A percentile compares a stretch with the other conserved stretches of the same genome.
These are phyloP conservation scores for Phycomyces blakesleeanus DNA, from an alignment of 192 early-diverging fungal species.

Conservation along the genomic window DNA sequence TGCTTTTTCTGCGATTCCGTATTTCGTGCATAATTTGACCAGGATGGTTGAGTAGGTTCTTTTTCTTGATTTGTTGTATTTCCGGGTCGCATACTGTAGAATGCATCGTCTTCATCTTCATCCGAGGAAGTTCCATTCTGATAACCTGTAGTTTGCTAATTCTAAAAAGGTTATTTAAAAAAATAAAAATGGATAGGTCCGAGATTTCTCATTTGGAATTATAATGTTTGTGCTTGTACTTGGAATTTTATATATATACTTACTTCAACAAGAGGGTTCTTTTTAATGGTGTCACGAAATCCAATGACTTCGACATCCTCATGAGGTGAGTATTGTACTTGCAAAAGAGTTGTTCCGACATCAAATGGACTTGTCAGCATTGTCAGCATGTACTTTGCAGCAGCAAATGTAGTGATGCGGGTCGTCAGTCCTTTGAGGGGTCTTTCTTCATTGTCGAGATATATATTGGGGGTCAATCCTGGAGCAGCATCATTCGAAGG, in stretches of 20 bases:
- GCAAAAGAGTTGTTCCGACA: slow-evolving; percentile 58
- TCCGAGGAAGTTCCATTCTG: slow-evolving; percentile 9
- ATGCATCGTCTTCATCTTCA: slow-evolving; percentile 22
- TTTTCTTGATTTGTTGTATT: slow-evolving; percentile 3
- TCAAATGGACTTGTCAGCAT: slow-evolving; percentile 57
- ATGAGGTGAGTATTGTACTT: slow-evolving; percentile 57
- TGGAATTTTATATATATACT: neutral
- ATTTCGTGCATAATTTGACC: no score
- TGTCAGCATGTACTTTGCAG: slow-evolving; percentile 50
- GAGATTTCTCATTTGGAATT: no score
- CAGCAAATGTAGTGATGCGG: slow-evolving; percentile 45
- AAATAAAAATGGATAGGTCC: neutral
- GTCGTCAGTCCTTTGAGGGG: slow-evolving; percentile 17
- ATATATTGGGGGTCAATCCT: neutral
- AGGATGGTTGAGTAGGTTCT: slow-evolving; percentile 17
- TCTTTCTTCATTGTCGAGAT: neutral
- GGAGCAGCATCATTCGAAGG: slow-evolving; percentile 23
- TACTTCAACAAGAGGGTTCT: neutral
- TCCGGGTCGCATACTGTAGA: slow-evolving; percentile 9
- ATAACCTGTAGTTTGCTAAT: neutral
- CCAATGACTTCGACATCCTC: slow-evolving; percentile 42
- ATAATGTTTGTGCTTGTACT: no score
- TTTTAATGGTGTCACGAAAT: slow-evolving; percentile 15
- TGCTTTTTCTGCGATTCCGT: no score
- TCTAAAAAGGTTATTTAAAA: neutral